phyloP scores from a whole-genome alignment of 768 basidiomycete genomes.

The Calvatia gigantea region DNA sequence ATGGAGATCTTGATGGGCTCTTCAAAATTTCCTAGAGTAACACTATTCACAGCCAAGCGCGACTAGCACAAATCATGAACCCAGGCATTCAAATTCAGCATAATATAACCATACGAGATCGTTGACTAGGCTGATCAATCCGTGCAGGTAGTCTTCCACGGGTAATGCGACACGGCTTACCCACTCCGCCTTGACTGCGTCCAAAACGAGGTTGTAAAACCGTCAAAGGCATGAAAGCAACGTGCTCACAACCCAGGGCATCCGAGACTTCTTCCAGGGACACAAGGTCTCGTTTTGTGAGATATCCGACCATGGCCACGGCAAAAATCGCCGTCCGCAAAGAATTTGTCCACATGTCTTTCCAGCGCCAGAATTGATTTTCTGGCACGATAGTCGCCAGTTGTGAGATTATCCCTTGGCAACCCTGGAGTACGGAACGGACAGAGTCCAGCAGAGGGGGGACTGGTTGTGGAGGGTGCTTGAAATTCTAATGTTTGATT shows the following conservation, averaged over 20 bases:
- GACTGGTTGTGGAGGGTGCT: conserved; percentile 38
- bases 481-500: not conserved
- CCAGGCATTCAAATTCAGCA: not conserved
- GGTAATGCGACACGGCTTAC: conserved; percentile 58
- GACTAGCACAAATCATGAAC: conserved; percentile 43
- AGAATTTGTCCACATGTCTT: conserved; percentile 77
- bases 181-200: conserved; percentile 67
- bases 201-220: not conserved
- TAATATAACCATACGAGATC: conserved; percentile 54
- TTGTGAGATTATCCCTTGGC: conserved; percentile 42
- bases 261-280: conserved; percentile 49
- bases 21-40: conserved; percentile 80
- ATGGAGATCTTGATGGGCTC: conserved; percentile 73
- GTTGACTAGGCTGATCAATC: conserved; percentile 73
- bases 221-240: not conserved
- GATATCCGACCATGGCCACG: conserved; percentile 62
- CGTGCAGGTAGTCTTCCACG: conserved; percentile 81
- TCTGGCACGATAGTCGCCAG: conserved; percentile 62
- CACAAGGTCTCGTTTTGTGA: conserved; percentile 55
- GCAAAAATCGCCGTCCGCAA: conserved; percentile 65
- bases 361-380: conserved; percentile 82
- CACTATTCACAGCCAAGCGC: conserved; percentile 73
- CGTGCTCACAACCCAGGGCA: conserved; percentile 61
- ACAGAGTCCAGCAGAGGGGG: conserved; percentile 55
- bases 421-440: conserved; percentile 52